Evolutionary conservation across 306 rosid genomes (phyloP).

Genomic region (Quercus mongolica): DNA sequence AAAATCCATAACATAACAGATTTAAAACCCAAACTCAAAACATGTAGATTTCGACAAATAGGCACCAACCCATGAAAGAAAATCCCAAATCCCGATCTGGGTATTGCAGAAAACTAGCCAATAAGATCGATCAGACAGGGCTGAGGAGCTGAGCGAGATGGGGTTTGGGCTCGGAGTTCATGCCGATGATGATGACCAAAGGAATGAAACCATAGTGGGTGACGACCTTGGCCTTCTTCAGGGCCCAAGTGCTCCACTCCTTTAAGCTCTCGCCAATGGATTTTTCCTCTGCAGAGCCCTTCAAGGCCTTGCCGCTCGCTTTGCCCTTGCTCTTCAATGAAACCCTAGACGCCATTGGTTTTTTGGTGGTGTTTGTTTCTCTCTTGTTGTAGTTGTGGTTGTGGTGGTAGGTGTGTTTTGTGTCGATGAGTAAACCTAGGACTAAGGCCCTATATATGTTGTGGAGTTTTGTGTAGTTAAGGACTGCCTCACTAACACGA

Average conservation of each 20-base stretch:
- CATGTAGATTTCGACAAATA: neutral
- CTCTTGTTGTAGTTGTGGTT: neutral
- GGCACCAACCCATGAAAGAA: neutral
- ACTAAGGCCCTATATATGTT: constrained; percentile 32
- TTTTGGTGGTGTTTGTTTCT: neutral
- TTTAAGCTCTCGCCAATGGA: constrained; percentile 41
- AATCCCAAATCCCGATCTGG: neutral
- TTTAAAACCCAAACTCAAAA: neutral
- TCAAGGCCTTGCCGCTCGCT: constrained; percentile 45
- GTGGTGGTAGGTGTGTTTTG: neutral
- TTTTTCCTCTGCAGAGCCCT: constrained; percentile 43
- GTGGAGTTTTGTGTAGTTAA: constrained; percentile 3
- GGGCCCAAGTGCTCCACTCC: constrained; percentile 81
- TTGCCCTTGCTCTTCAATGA: constrained; percentile 76
- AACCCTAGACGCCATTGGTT: constrained; percentile 70
- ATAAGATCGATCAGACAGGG: constrained; percentile 61
- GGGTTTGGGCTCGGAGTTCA: constrained; percentile 95
- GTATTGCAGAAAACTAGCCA: neutral
- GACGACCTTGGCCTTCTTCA: constrained; percentile 74
- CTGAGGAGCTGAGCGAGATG: constrained; percentile 84
- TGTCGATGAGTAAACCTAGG: neutral
- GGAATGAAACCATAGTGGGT: constrained; percentile 97
- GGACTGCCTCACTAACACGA: neutral
- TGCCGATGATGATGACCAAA: constrained; percentile 77
- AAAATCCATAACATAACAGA: neutral